Evolutionary conservation across 169 alveolate genomes (phyloP).

Genomic region (Cryptosporidium ubiquitum): DNA sequence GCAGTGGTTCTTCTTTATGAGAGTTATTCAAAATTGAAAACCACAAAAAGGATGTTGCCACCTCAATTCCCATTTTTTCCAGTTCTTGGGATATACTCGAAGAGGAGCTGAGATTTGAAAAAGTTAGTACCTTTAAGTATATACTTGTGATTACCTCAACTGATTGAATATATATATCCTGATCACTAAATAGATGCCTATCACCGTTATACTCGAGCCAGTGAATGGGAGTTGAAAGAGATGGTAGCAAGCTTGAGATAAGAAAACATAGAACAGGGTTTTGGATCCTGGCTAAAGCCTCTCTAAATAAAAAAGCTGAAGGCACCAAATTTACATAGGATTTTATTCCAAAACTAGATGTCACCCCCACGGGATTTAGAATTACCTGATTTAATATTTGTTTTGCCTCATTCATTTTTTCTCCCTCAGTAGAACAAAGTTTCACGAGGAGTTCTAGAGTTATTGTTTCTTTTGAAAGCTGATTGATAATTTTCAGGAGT

Average conservation of each 20-base stretch:
- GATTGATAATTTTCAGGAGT: conserved; percentile 17
- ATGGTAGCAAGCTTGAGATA: conserved; percentile 2
- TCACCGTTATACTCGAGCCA: conserved; percentile 25
- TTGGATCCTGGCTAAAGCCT: conserved; percentile 11
- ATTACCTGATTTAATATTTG: conserved; percentile 26
- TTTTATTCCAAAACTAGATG: conserved; percentile 20
- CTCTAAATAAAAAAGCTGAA: conserved; percentile 20
- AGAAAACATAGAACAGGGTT: conserved; percentile 35
- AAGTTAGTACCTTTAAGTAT: background rate
- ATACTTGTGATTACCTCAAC: conserved; percentile 9
- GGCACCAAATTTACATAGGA: conserved; percentile 12
- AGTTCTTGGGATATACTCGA: conserved; percentile 8
- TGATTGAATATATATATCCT: background rate
- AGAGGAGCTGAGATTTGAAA: background rate
- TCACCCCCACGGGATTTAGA: conserved; percentile 44
- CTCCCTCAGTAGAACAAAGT: conserved; percentile 6
- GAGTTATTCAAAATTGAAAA: conserved; percentile 22
- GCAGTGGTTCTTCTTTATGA: background rate
- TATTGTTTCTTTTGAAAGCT: background rate
- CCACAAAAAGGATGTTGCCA: conserved; percentile 42
- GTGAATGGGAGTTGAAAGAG: conserved; percentile 57
- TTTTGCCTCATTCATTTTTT: conserved; percentile 16
- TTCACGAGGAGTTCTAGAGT: background rate
- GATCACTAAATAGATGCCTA: background rate
- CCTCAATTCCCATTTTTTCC: conserved; percentile 19